Base-by-base conservation (phyloP, 768 basidiomycete genomes). In the Crucibulum laeve region DNA sequence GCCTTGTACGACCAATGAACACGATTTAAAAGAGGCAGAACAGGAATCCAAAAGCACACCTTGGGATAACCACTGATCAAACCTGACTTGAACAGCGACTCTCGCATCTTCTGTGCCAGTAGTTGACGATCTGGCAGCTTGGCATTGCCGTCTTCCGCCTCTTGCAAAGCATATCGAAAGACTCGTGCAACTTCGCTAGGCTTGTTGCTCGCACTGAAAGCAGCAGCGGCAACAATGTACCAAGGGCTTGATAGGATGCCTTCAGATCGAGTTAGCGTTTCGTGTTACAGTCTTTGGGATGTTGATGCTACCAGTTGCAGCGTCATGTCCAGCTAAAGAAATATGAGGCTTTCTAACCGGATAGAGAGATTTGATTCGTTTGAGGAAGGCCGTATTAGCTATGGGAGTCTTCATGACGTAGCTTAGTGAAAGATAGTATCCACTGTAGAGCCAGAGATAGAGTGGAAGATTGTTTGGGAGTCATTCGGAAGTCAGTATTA, bases 31-130 rank as follows among this genome's bases (percentile, higher is more conserved):
- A 10, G 18, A 7, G 35, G 7, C 7, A 8, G 7, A 10, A 10
- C 7, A 36, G 7, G 17, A 10, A 36, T 8, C 7, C 18, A 36
- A 6, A 36, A 36, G 17, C 18, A 10, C 51, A 82, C 84, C 63
- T 71, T 76, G 2, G 81, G 71, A 52, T 76, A 79, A 6, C 83
- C 84, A 43, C 67, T 65, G 17, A 74, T 67, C 49, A 81, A 53
- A 3, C 79, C 82, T 3, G 76, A 70, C 53, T 82, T 82, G 62
- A 86, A 74, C 5, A 85, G 47, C 1, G 74, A 74, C 46, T 86
- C 84, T 21, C 80, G 66, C 14, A 84, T 57, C 50, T 73, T 80
- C 42, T 73, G 68, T 30, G 75, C 74, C 2, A 84, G 63, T 5
- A 67, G 34, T 17, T 65, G 53, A 32, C 58, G 64, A 43, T 79